A percentile compares a stretch with the other conserved stretches of the same genome.
phyloP scores from a whole-genome alignment of 257 asterid genomes.

The Fraxinus anomala region DNA sequence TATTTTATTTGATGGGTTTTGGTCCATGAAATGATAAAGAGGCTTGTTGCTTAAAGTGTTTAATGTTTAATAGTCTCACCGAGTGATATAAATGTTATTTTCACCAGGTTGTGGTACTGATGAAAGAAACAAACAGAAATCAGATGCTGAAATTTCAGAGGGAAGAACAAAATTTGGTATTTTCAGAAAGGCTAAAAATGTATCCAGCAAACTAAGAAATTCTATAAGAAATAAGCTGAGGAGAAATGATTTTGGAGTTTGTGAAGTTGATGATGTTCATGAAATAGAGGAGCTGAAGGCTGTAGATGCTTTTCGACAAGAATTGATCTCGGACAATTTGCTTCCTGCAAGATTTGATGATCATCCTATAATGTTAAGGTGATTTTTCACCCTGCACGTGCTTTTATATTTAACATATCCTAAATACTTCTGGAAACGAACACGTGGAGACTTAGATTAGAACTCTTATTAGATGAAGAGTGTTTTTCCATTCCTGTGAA shows the following conservation, averaged over 20 bases:
- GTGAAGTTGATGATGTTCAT: slow-evolving; percentile 39
- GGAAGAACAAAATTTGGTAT: slow-evolving; percentile 42
- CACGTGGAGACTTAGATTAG: not conserved
- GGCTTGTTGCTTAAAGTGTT: slow-evolving; percentile 13
- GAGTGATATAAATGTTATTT: slow-evolving; percentile 11
- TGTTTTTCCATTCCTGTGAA: not conserved
- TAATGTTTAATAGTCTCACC: not conserved
- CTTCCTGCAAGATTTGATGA: slow-evolving; percentile 67
- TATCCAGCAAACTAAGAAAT: slow-evolving; percentile 36
- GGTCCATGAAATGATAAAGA: slow-evolving; percentile 1
- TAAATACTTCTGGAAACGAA: not conserved
- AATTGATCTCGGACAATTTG: slow-evolving; percentile 48
- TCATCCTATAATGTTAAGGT: slow-evolving; percentile 68
- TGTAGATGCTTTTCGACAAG: slow-evolving; percentile 59
- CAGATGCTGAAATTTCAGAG: slow-evolving; percentile 38
- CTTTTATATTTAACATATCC: slow-evolving; percentile 11
- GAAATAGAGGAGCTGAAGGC: slow-evolving; percentile 46
- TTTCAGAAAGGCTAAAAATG: slow-evolving; percentile 42
- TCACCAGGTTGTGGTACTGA: slow-evolving; percentile 44
- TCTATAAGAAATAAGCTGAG: slow-evolving; percentile 40
- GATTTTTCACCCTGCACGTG: slow-evolving; percentile 5
- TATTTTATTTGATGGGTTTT: not conserved
- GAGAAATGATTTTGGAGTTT: slow-evolving; percentile 36
- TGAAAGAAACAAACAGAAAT: slow-evolving; percentile 38
- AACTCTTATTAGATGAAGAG: not conserved